A percentile compares a stretch with the other conserved stretches of the same genome.
These are phyloP conservation scores for Bisporella sp. DNA, from an alignment of 2,329 filamentous ascomycete species.

Conservation along the genomic window DNA sequence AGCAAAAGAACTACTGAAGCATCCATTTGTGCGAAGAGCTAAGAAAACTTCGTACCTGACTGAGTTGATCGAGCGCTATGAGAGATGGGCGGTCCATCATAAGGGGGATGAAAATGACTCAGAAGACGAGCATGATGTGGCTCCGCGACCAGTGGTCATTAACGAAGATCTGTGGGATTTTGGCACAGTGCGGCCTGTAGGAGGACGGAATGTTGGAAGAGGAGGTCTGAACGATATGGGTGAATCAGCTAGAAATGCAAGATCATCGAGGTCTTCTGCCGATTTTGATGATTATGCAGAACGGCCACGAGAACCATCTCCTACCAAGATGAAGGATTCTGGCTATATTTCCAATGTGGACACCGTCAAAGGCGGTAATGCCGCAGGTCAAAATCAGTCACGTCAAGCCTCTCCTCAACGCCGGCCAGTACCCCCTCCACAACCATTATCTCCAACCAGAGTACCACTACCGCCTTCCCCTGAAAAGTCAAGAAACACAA, in stretches of 20 bases:
- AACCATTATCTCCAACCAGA: constrained; percentile 46
- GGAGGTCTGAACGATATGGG: constrained; percentile 67
- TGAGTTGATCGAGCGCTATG: constrained; percentile 86
- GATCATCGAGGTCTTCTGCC: constrained; percentile 49
- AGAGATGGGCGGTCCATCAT: constrained; percentile 77
- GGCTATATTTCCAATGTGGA: constrained; percentile 32
- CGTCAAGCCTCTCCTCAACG: constrained; percentile 55
- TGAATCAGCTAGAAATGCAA: constrained; percentile 72
- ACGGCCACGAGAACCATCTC: constrained; percentile 41
- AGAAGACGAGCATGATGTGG: constrained; percentile 42
- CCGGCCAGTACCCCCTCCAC: constrained; percentile 39
- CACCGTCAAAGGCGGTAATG: constrained; percentile 45
- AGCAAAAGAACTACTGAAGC: constrained; percentile 79
- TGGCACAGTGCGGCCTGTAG: constrained; percentile 83
- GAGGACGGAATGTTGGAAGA: constrained; percentile 53
- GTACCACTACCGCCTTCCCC: constrained; percentile 55
- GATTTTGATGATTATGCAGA: constrained; percentile 45
- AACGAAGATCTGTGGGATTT: constrained; percentile 97
- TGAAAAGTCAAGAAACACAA: constrained; percentile 34
- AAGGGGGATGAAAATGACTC: constrained; percentile 65
- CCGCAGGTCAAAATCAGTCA: constrained; percentile 38
- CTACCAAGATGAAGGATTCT: constrained; percentile 41
- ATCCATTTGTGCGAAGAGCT: constrained; percentile 82
- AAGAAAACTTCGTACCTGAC: constrained; percentile 97
- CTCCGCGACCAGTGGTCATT: constrained; percentile 38